Conservation (phyloP, 2,329 filamentous ascomycete genomes). For the Microsporum audouinii region DNA sequence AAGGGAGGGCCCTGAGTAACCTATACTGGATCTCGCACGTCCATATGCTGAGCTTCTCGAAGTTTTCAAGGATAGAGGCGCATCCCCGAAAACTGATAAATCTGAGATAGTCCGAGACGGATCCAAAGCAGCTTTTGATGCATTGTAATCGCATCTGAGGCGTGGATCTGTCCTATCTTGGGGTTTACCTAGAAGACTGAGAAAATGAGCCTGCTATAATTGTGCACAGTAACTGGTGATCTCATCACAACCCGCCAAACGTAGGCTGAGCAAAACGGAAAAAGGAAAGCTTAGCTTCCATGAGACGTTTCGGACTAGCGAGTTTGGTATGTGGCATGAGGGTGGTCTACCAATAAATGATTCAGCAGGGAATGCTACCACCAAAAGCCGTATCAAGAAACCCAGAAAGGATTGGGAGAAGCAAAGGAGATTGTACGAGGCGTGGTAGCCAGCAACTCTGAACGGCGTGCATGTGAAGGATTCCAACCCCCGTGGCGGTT, state of each 20-base stretch:
- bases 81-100: conserved; percentile 28
- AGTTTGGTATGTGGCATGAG: conserved; percentile 69
- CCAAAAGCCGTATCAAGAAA: conserved; percentile 71
- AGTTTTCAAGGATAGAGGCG: conserved; percentile 11
- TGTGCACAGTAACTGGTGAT: conserved; percentile 48
- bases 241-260: conserved; percentile 42
- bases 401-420: conserved; percentile 79
- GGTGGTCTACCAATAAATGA: conserved; percentile 70
- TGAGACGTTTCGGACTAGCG: conserved; percentile 47
- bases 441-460: conserved; percentile 33
- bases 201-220: conserved; percentile 60
- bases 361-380: conserved; percentile 64
- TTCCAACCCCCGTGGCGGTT: too few species aligned
- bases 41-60: conserved; percentile 38
- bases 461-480: too few species aligned
- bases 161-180: conserved; percentile 65
- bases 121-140: conserved; percentile 59
- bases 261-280: conserved; percentile 39
- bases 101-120: conserved; percentile 32
- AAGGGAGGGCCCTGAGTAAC: conserved; percentile 15
- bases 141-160: conserved; percentile 76
- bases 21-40: conserved; percentile 14
- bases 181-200: conserved; percentile 80
- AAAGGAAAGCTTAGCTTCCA: conserved; percentile 46
- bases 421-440: conserved; percentile 75